These are phyloP conservation scores for Sphenostylis stenocarpa DNA, from an alignment of 306 rosid species.

Conservation along the genomic window DNA sequence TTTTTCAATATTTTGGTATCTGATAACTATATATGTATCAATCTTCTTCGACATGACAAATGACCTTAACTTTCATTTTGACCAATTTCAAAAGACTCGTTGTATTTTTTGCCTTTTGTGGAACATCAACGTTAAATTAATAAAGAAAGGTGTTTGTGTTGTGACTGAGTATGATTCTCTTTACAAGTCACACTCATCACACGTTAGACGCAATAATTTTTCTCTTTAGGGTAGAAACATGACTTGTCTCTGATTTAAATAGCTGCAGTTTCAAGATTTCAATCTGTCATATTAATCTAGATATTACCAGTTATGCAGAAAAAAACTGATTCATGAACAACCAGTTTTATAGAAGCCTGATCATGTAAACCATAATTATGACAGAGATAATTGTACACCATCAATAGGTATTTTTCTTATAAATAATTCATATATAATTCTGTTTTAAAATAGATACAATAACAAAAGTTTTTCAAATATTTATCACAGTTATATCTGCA, in stretches of 20 bases:
- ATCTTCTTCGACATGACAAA: background rate
- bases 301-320: constrained; percentile 13
- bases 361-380: background rate
- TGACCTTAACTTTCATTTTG: constrained; percentile 41
- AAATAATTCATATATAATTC: too few relatives aligned
- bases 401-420: too few relatives aligned
- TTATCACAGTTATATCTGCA: too few relatives aligned
- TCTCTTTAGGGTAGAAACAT: constrained; percentile 33
- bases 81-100: constrained; percentile 33
- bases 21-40: background rate
- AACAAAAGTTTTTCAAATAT: too few relatives aligned
- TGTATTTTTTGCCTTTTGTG: constrained; percentile 36
- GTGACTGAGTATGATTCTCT: constrained; percentile 35
- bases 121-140: constrained; percentile 40
- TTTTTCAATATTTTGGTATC: constrained; percentile 11
- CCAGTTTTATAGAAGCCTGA: constrained; percentile 18
- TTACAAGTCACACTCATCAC: constrained; percentile 40
- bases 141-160: constrained; percentile 33
- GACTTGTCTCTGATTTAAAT: constrained; percentile 25
- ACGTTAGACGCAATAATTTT: constrained; percentile 33
- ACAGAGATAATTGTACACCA: too few relatives aligned
- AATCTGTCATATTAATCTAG: constrained; percentile 17
- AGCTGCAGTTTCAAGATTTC: background rate
- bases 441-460: too few relatives aligned
- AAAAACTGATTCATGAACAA: constrained; percentile 17